Conservation (phyloP, 805 yeast species). For the Candida maesae region DNA sequence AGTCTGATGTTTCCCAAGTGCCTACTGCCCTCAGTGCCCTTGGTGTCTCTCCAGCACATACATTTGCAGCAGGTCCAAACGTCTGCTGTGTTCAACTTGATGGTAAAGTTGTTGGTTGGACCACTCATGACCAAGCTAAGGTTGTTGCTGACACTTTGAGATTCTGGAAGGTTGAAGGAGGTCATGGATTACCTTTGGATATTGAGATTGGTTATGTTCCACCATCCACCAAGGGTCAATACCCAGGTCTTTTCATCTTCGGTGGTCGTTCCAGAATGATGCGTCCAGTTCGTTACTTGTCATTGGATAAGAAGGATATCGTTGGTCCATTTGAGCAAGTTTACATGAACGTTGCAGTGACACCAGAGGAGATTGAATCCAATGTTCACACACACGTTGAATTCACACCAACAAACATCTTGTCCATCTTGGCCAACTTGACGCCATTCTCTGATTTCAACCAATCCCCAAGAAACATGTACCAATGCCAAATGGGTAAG, state of each 20-base stretch:
- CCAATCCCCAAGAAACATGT: slow-evolving; percentile 99
- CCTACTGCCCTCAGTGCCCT: slow-evolving; percentile 61
- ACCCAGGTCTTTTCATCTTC: slow-evolving; percentile 90
- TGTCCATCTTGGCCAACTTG: slow-evolving; percentile 92
- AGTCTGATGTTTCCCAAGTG: slow-evolving; percentile 68
- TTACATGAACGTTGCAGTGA: slow-evolving; percentile 92
- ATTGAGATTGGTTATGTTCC: slow-evolving; percentile 96
- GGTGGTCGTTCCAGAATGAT: slow-evolving; percentile 94
- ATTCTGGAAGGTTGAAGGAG: slow-evolving; percentile 86
- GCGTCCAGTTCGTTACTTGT: slow-evolving; percentile 91
- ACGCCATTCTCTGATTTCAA: slow-evolving; percentile 98
- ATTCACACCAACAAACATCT: slow-evolving; percentile 88
- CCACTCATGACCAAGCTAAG: slow-evolving; percentile 83
- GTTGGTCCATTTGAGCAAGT: slow-evolving; percentile 98
- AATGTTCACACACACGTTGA: slow-evolving; percentile 90
- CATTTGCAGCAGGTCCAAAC: slow-evolving; percentile 83
- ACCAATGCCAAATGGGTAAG: slow-evolving; percentile 99
- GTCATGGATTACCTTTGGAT: slow-evolving; percentile 73
- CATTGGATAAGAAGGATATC: slow-evolving; percentile 76
- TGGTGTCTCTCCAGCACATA: slow-evolving; percentile 79
- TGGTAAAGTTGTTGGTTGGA: slow-evolving; percentile 92
- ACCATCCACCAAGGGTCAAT: slow-evolving; percentile 93
- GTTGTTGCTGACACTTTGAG: slow-evolving; percentile 86
- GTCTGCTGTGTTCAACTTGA: slow-evolving; percentile 90
- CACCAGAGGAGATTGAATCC: slow-evolving; percentile 83